Conservation (phyloP, 2,329 filamentous ascomycete genomes). For the Alternaria brassicicola region DNA sequence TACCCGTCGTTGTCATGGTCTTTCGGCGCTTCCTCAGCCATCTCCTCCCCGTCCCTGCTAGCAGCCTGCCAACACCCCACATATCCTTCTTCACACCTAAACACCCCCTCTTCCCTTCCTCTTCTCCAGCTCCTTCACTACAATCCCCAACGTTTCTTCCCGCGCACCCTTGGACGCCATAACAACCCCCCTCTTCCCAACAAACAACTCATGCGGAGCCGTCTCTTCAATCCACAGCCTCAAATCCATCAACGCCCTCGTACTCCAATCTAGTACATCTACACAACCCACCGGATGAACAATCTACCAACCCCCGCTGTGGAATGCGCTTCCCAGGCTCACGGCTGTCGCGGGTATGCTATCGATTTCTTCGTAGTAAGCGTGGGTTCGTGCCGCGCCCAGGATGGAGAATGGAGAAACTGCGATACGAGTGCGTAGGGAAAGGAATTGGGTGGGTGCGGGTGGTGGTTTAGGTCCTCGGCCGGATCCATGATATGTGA, state of each 20-base stretch:
- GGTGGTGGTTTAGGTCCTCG: neutral
- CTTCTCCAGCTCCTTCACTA: neutral
- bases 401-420: neutral
- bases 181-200: neutral
- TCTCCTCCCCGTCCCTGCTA: neutral
- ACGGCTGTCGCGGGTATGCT: constrained; percentile 12
- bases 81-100: neutral
- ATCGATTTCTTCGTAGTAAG: constrained; percentile 26
- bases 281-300: constrained; percentile 15
- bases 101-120: neutral
- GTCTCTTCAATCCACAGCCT: constrained; percentile 13
- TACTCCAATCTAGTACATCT: constrained; percentile 6
- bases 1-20: neutral
- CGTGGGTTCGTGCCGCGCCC: constrained; percentile 11
- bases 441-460: neutral
- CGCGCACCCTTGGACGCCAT: neutral
- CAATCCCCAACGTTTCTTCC: neutral
- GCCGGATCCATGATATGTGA: constrained; percentile 2
- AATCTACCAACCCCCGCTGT: constrained; percentile 12
- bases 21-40: neutral
- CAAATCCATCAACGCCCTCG: constrained; percentile 14
- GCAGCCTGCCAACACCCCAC: neutral
- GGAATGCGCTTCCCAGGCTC: constrained; percentile 3
- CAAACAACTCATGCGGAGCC: constrained; percentile 5
- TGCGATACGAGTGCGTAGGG: neutral